A percentile compares a stretch with the other conserved stretches of the same genome.
Conservation (phyloP, 208 protist genomes). For the Leishmania martiniquensis region DNA sequence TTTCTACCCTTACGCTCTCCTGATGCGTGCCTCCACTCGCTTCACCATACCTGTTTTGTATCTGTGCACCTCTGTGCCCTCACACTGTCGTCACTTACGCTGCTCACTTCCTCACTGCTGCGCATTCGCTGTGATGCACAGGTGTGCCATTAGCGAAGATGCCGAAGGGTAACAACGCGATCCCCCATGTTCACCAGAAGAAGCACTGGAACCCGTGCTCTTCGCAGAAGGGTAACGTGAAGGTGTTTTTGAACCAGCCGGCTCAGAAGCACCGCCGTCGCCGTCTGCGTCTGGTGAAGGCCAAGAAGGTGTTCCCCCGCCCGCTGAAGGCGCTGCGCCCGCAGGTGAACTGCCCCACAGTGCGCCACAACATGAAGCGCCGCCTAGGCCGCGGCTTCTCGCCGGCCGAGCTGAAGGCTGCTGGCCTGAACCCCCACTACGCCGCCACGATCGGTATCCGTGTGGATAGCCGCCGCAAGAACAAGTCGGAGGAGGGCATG, state of each 20-base stretch:
- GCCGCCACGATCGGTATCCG: conserved; percentile 97
- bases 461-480: conserved; percentile 96
- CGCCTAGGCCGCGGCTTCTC: conserved; percentile 97
- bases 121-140: background rate
- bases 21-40: background rate
- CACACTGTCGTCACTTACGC: background rate
- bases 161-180: conserved; percentile 96
- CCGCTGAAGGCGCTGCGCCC: conserved; percentile 95
- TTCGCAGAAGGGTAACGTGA: conserved; percentile 93
- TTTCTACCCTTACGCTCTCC: background rate
- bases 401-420: conserved; percentile 95
- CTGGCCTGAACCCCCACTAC: conserved; percentile 76
- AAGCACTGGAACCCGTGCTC: conserved; percentile 96
- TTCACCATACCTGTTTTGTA: background rate
- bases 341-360: conserved; percentile 94
- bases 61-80: background rate
- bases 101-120: background rate
- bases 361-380: conserved; percentile 97
- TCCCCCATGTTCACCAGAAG: conserved; percentile 96
- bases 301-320: conserved; percentile 95
- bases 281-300: conserved; percentile 86
- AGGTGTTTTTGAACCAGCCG: conserved; percentile 92
- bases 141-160: conserved; percentile 60
- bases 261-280: conserved; percentile 86
- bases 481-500: conserved; percentile 95